Conservation (phyloP, 78 protist species). For the Dictyostelium intermedium region DNA sequence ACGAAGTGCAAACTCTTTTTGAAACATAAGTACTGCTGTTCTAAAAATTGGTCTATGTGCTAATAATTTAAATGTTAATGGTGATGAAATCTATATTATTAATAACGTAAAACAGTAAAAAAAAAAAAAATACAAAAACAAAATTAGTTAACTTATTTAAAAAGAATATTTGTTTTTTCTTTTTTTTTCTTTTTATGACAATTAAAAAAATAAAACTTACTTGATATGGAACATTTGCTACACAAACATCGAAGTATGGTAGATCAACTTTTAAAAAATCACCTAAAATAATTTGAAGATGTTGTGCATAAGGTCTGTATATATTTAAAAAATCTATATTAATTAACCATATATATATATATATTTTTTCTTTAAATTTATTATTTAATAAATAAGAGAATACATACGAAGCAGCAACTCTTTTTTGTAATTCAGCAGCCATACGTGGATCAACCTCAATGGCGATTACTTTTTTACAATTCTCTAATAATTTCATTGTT, state of each 20-base stretch:
- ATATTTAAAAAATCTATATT: neutral
- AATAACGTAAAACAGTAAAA: neutral
- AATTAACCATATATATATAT: no score
- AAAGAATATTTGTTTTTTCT: no score
- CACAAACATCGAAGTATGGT: slow-evolving; percentile 98
- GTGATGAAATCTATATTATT: slow-evolving; percentile 95
- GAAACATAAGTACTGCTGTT: slow-evolving; percentile 98
- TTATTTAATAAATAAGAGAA: no score
- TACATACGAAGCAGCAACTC: slow-evolving; percentile 91
- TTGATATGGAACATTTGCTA: slow-evolving; percentile 98
- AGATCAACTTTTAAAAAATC: slow-evolving; percentile 94
- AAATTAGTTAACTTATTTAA: neutral
- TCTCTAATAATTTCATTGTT: slow-evolving; percentile 95
- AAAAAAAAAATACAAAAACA: neutral
- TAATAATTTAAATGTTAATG: slow-evolving; percentile 97
- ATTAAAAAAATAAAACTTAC: neutral
- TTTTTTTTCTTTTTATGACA: neutral
- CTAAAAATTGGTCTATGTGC: slow-evolving; percentile 94
- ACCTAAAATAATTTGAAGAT: slow-evolving; percentile 91
- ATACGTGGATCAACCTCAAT: slow-evolving; percentile 99
- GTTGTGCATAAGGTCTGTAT: slow-evolving; percentile 61
- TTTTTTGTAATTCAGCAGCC: slow-evolving; percentile 98
- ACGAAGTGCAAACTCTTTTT: slow-evolving; percentile 98
- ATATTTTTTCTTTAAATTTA: no score
- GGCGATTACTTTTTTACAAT: slow-evolving; percentile 95